Percentiles rank a stretch among this genome's conserved stretches.
phyloP scores from a whole-genome alignment of 1,284 basidiomycete genomes.

The Sporisorium sorghi region DNA sequence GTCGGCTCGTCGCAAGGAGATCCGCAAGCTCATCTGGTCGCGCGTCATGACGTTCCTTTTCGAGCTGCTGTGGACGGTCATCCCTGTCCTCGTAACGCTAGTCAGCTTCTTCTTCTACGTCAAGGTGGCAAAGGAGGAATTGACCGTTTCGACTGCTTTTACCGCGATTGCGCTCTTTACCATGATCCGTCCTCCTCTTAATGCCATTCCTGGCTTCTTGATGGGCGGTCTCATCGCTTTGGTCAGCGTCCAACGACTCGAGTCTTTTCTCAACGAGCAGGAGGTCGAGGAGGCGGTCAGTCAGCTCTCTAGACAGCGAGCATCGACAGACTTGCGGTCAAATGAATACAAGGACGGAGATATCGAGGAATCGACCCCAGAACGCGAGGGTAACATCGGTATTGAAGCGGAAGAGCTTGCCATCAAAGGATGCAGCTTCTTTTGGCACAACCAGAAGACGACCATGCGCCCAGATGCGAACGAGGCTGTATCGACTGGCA shows the following conservation, averaged over 20 bases:
- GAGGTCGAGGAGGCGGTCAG: slow-evolving; percentile 73
- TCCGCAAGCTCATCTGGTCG: slow-evolving; percentile 57
- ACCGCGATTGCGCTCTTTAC: slow-evolving; percentile 55
- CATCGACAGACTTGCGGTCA: neutral
- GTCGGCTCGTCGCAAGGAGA: slow-evolving; percentile 60
- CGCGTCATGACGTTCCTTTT: slow-evolving; percentile 68
- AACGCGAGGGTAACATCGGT: slow-evolving; percentile 73
- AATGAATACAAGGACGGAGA: slow-evolving; percentile 72
- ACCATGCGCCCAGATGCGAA: slow-evolving; percentile 9
- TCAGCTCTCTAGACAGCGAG: slow-evolving; percentile 21
- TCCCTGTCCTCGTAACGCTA: slow-evolving; percentile 56
- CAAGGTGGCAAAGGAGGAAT: slow-evolving; percentile 43
- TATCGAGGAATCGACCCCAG: slow-evolving; percentile 69
- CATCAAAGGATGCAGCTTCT: slow-evolving; percentile 22
- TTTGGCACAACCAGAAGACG: slow-evolving; percentile 19
- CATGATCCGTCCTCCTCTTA: slow-evolving; percentile 57
- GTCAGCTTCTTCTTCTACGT: slow-evolving; percentile 63
- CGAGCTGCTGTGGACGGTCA: slow-evolving; percentile 67
- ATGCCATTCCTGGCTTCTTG: slow-evolving; percentile 71
- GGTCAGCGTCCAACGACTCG: slow-evolving; percentile 83
- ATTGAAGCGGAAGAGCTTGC: slow-evolving; percentile 11
- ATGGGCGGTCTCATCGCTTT: slow-evolving; percentile 70
- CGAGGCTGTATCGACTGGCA: neutral
- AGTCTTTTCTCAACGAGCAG: slow-evolving; percentile 83
- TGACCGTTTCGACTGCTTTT: slow-evolving; percentile 61